Evolutionary conservation across 345 rosid genomes (phyloP).

Genomic region (Citrus sinensis): DNA sequence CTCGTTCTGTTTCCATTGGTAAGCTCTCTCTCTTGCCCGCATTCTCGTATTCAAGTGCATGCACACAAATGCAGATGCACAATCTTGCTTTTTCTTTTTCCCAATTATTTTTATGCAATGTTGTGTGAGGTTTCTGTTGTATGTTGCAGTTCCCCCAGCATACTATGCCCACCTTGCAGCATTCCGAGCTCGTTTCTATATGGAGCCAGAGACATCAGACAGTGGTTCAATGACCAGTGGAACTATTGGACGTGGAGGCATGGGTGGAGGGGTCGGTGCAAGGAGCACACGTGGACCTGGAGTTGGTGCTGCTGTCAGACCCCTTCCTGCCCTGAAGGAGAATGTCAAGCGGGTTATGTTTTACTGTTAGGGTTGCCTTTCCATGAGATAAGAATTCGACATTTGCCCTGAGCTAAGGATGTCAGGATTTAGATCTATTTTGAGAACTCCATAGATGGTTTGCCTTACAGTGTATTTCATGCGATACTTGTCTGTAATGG

Average conservation of each 20-base stretch:
- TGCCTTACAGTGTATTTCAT: not conserved
- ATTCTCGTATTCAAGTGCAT: not conserved
- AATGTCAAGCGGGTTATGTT: slow-evolving; percentile 96
- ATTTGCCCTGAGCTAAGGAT: not conserved
- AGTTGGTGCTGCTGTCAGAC: slow-evolving; percentile 69
- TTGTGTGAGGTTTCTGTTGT: not conserved
- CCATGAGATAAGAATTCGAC: too few relatives aligned
- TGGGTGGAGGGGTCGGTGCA: slow-evolving; percentile 41
- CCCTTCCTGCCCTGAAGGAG: slow-evolving; percentile 89
- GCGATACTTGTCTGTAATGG: too few relatives aligned
- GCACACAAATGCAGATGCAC: not conserved
- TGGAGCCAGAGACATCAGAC: slow-evolving; percentile 98
- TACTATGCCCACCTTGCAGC: slow-evolving; percentile 99
- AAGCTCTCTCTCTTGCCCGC: slow-evolving; percentile 14
- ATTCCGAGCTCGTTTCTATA: slow-evolving; percentile 92
- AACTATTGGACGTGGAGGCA: slow-evolving; percentile 53
- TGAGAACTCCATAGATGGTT: not conserved
- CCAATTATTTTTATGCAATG: too few relatives aligned
- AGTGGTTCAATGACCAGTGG: slow-evolving; percentile 95
- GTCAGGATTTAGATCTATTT: not conserved
- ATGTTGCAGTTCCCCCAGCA: slow-evolving; percentile 83
- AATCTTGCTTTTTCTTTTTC: not conserved
- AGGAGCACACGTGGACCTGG: slow-evolving; percentile 60
- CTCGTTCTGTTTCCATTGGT: slow-evolving; percentile 97
- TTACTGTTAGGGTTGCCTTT: slow-evolving; percentile 46